Conservation (phyloP, 2,329 filamentous ascomycete genomes). For the Coniochaeta hoffmannii region DNA sequence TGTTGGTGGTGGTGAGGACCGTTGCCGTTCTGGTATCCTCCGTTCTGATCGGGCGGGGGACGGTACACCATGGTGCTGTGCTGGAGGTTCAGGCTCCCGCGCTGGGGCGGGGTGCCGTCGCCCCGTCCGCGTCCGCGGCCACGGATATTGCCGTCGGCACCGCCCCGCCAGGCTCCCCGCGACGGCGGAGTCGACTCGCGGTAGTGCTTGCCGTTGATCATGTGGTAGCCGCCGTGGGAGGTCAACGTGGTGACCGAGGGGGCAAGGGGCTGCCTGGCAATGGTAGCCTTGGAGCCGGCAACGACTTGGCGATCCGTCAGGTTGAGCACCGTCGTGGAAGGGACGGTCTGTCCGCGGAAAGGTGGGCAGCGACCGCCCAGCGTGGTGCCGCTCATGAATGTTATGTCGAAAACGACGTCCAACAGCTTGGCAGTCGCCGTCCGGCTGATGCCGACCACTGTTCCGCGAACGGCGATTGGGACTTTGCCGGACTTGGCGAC, state of each 20-base stretch:
- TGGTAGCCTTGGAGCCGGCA: constrained; percentile 52
- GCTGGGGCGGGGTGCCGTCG: constrained; percentile 13
- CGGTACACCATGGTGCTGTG: constrained; percentile 49
- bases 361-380: constrained; percentile 83
- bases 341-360: constrained; percentile 90
- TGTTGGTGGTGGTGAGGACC: constrained; percentile 11
- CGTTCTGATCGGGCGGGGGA: constrained; percentile 19
- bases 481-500: constrained; percentile 90
- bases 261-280: constrained; percentile 43
- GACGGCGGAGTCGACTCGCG: constrained; percentile 47
- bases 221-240: constrained; percentile 42
- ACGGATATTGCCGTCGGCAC: constrained; percentile 37
- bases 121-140: constrained; percentile 31
- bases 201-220: constrained; percentile 55
- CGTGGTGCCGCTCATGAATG: constrained; percentile 96
- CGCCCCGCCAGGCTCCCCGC: constrained; percentile 50
- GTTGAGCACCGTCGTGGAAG: constrained; percentile 83
- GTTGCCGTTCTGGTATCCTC: neutral
- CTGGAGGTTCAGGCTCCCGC: constrained; percentile 29
- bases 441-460: constrained; percentile 88
- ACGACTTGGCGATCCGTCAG: constrained; percentile 75
- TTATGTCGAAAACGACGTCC: constrained; percentile 87
- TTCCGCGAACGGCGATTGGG: constrained; percentile 84
- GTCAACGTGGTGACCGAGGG: constrained; percentile 42
- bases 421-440: constrained; percentile 76